A percentile compares a stretch with the other conserved stretches of the same genome.
Evolutionary conservation across 345 rosid species (phyloP).

Genomic region (Turnera subulata): DNA sequence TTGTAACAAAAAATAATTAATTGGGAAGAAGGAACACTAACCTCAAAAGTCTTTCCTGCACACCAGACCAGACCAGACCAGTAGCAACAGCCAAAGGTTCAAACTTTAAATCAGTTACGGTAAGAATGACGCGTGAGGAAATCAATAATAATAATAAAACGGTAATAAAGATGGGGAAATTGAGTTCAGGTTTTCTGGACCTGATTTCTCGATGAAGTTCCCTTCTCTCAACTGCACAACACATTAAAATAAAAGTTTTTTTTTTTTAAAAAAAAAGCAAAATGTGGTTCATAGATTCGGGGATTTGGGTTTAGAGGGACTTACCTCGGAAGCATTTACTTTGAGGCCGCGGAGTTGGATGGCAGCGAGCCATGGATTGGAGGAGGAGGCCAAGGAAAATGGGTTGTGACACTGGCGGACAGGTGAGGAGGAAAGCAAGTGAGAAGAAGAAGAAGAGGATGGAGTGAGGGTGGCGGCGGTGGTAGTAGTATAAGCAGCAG

Average conservation of each 20-base stretch:
- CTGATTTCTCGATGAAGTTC: constrained; percentile 83
- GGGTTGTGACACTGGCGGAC: too few species aligned
- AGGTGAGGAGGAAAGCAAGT: neutral
- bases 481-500: too few species aligned
- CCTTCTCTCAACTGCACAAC: constrained; percentile 67
- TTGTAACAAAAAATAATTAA: neutral
- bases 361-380: constrained; percentile 43
- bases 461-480: too few species aligned
- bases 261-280: neutral
- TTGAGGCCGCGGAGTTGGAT: constrained; percentile 66
- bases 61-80: neutral
- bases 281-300: neutral
- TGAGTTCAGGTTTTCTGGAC: constrained; percentile 35
- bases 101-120: neutral
- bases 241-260: neutral
- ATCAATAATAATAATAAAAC: neutral
- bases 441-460: neutral
- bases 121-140: neutral
- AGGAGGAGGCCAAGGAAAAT: too few species aligned
- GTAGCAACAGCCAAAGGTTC: neutral
- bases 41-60: constrained; percentile 79
- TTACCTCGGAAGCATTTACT: constrained; percentile 73
- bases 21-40: constrained; percentile 12
- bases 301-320: neutral
- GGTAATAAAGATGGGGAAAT: too few species aligned